Evolutionary conservation across 768 basidiomycete species (phyloP).

Genomic region (Collybiopsis confluens): DNA sequence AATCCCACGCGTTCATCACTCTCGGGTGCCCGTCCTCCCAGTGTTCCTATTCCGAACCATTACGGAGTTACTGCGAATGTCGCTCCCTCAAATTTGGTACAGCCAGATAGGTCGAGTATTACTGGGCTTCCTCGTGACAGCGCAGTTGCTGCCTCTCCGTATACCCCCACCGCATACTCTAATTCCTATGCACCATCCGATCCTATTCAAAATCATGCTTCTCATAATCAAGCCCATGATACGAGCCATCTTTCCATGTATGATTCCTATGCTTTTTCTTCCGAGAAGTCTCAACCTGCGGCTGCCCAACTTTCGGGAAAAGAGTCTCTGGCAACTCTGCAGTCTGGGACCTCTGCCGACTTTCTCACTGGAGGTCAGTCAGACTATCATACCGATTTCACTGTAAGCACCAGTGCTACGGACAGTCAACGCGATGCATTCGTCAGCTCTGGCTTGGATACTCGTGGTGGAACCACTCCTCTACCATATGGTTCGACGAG

Average conservation of each 20-base stretch:
- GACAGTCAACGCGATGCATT: not conserved
- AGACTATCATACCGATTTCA: not conserved
- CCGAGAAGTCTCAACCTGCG: not conserved
- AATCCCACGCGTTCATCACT: not conserved
- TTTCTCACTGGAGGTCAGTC: no score
- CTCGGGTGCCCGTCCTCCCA: slow-evolving; percentile 11
- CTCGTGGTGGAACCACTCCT: not conserved
- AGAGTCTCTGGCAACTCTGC: not conserved
- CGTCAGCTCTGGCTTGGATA: not conserved
- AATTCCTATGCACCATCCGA: not conserved
- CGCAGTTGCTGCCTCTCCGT: not conserved
- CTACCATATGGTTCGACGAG: not conserved
- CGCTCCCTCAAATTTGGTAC: not conserved
- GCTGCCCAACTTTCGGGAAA: not conserved
- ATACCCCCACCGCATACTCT: not conserved
- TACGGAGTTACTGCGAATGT: not conserved
- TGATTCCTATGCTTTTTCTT: not conserved
- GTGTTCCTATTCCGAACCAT: slow-evolving; percentile 2
- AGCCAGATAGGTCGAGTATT: not conserved
- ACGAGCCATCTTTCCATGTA: not conserved
- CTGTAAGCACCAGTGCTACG: no score
- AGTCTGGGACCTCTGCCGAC: not conserved
- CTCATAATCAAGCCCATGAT: not conserved
- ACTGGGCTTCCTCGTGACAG: not conserved
- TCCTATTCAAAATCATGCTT: not conserved